A percentile compares a stretch with the other conserved stretches of the same genome.
Conservation (phyloP, 345 rosid species). For the Arabidopsis thaliana region DNA sequence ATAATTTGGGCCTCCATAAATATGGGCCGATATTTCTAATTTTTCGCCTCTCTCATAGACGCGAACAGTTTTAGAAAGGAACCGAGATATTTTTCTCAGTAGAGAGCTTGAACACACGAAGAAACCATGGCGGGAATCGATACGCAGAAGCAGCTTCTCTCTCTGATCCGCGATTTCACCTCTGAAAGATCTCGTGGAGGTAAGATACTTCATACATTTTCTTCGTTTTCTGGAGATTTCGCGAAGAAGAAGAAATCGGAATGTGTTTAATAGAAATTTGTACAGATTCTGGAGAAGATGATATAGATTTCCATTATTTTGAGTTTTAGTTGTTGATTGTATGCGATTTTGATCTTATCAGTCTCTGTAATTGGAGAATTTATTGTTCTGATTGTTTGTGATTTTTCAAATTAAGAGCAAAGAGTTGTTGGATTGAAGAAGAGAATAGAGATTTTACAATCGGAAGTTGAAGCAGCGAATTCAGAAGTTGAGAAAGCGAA, state of each 20-base stretch:
- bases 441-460: constrained; percentile 53
- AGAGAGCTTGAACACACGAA: constrained; percentile 21
- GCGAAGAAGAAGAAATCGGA: constrained; percentile 5
- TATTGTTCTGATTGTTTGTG: constrained; percentile 19
- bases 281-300: background rate
- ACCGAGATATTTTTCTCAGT: no score
- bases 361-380: background rate
- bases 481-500: constrained; percentile 57
- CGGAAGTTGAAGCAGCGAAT: constrained; percentile 56
- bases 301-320: background rate
- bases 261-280: constrained; percentile 2
- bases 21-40: no score
- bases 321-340: background rate
- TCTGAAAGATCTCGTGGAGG: constrained; percentile 79
- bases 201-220: constrained; percentile 20
- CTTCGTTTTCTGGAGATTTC: constrained; percentile 25
- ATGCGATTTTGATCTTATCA: background rate
- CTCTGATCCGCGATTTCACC: constrained; percentile 68
- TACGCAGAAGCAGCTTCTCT: constrained; percentile 64
- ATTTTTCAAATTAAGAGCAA: constrained; percentile 53
- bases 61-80: no score
- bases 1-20: no score
- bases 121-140: constrained; percentile 72
- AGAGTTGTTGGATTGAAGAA: constrained; percentile 62
- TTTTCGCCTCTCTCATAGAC: no score